Base-by-base conservation (phyloP, 768 basidiomycete species). In the Hypholoma fasciculare region DNA sequence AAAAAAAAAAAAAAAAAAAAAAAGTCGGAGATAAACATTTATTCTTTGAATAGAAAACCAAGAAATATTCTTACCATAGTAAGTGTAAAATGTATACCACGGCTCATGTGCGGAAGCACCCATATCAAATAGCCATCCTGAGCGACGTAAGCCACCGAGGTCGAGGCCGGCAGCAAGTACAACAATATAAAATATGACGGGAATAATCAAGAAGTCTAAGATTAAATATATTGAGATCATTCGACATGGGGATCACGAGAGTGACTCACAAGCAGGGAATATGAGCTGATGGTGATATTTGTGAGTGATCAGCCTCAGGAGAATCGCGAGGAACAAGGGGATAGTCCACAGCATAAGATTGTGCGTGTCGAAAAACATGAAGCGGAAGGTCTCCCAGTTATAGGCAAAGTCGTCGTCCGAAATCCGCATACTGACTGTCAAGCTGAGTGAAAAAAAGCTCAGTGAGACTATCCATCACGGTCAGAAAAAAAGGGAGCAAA, bases 51-150 rank as follows among this genome's bases (percentile, higher is more conserved):
- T 23, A 46, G 34, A 46, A 23, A 20, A 11, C 12, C 56, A 36
- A 57, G 48, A 50, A 39, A 58, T n/a, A 30, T n/a, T 68, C 79
- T 38, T 42, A 95, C 95, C 85, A 60, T 82, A 90, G 61, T 90
- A 87, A 0, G 83, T 80, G 67, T 94, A 96, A 71, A 93, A 96
- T 49, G 84, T 84, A 73, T 91, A 97, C 95, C 94, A 97, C 4
- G 68, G 71, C 43, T 78, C 77, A 9, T 75, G 65, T 12, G 67
- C 67, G 4, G 65, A 65, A 43, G 63, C 57, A 11, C 69, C 75
- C 62, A 92, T 80, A 66, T 96, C 89, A 63, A 98, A 98, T 26
- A 99, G 70, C 95, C 95, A 98, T 0, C 96, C 92, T 0, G 74
- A 69, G 7, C 68, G 66, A 16, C 96, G 78, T 14, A 99, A 74